Percentiles rank a stretch among this genome's conserved stretches.
These are phyloP conservation scores for Diaporthe capsici DNA, from an alignment of 2,329 filamentous ascomycete species.

Conservation along the genomic window DNA sequence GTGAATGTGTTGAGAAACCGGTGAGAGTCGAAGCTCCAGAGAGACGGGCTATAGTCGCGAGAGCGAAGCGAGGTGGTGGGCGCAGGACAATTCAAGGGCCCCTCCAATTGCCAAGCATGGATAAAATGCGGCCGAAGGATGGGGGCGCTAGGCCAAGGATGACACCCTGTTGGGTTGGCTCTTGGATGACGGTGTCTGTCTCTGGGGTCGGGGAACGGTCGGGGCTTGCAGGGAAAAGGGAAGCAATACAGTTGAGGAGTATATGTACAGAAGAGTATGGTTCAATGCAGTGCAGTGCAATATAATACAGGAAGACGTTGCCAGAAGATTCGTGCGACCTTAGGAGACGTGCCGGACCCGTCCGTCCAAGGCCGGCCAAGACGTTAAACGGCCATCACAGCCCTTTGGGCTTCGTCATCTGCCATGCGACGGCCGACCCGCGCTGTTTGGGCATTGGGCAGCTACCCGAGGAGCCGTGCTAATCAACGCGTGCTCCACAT, in stretches of 20 bases:
- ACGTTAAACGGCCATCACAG: conserved; percentile 25
- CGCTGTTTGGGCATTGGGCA: conserved; percentile 36
- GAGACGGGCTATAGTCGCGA: neutral
- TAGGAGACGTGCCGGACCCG: neutral
- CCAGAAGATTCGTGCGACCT: conserved; percentile 24
- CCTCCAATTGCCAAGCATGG: conserved; percentile 38
- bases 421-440: conserved; percentile 19
- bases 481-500: conserved; percentile 28
- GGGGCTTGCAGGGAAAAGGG: neutral
- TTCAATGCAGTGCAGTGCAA: neutral
- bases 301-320: neutral
- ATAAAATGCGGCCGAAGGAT: conserved; percentile 25
- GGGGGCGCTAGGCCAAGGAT: conserved; percentile 23
- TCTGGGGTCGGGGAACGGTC: neutral
- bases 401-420: conserved; percentile 38
- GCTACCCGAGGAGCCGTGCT: conserved; percentile 16
- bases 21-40: conserved; percentile 28
- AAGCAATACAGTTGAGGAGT: conserved; percentile 11
- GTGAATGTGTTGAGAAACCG: neutral
- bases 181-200: conserved; percentile 26
- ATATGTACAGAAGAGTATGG: conserved; percentile 5
- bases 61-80: neutral
- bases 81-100: conserved; percentile 23
- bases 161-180: conserved; percentile 22
- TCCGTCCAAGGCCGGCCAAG: conserved; percentile 28